A percentile compares a stretch with the other conserved stretches of the same genome.
Conservation (phyloP, 2,329 filamentous ascomycete genomes). For the Aspergillus pseudoterreus region DNA sequence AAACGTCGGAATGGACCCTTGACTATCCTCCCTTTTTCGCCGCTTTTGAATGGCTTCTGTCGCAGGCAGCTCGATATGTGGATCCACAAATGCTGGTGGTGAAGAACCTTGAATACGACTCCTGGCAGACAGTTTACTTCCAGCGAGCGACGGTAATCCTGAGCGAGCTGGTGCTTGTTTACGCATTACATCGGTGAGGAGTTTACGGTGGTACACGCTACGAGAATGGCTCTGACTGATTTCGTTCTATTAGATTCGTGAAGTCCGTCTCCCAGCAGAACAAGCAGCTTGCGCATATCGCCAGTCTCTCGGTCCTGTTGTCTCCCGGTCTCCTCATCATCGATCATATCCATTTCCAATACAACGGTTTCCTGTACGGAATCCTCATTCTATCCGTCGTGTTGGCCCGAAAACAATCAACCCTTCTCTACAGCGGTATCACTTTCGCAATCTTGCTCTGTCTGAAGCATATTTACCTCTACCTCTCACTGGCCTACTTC, state of each 20-base stretch:
- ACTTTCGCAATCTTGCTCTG: conserved; percentile 82
- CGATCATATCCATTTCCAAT: conserved; percentile 98
- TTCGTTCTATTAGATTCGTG: conserved; percentile 59
- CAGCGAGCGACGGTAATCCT: conserved; percentile 83
- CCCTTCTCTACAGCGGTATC: conserved; percentile 72
- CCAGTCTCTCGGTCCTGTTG: conserved; percentile 81
- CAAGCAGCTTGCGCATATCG: conserved; percentile 77
- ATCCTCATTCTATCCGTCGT: conserved; percentile 83
- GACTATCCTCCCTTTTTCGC: conserved; percentile 99
- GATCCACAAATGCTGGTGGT: conserved; percentile 81
- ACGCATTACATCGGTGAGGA: conserved; percentile 70
- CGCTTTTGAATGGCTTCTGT: conserved; percentile 90
- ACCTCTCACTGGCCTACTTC: conserved; percentile 93
- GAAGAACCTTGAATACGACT: conserved; percentile 77
- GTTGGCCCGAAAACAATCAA: conserved; percentile 70
- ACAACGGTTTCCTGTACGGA: conserved; percentile 96
- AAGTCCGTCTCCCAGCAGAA: conserved; percentile 62
- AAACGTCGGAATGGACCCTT: conserved; percentile 98
- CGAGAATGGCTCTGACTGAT: conserved; percentile 14
- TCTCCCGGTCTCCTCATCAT: conserved; percentile 94
- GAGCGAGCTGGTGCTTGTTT: conserved; percentile 79
- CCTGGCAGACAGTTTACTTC: conserved; percentile 92
- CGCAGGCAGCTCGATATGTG: conserved; percentile 70
- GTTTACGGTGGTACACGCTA: not conserved
- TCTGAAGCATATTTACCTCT: conserved; percentile 97